Evolutionary conservation across 768 basidiomycete species (phyloP).

Genomic region (Macrolepiota albuminosa): DNA sequence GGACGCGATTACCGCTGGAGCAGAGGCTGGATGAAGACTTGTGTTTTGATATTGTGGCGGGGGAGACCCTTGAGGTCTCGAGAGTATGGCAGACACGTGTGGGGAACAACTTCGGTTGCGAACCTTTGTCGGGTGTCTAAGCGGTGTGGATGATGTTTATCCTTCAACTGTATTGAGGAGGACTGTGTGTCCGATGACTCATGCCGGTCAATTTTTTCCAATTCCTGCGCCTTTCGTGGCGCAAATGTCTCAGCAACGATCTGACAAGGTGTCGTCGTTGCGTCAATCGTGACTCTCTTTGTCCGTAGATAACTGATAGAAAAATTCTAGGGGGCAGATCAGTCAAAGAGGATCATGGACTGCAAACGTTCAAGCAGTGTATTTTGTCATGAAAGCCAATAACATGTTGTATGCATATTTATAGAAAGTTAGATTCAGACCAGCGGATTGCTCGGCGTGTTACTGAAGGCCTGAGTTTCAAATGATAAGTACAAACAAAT

Average conservation of each 20-base stretch:
- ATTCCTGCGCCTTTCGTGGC: constrained; percentile 19
- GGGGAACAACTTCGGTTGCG: constrained; percentile 11
- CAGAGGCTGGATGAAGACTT: constrained; percentile 30
- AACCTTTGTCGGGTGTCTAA: constrained; percentile 7
- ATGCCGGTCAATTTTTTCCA: constrained; percentile 20
- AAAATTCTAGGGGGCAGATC: not conserved
- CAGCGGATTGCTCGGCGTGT: not conserved
- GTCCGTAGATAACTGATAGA: no score
- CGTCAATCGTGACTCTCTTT: not conserved
- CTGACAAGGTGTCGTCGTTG: not conserved
- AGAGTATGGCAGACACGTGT: constrained; percentile 27
- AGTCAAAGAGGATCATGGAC: not conserved
- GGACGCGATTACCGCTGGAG: constrained; percentile 28
- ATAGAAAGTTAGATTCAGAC: not conserved
- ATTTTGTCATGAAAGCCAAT: not conserved
- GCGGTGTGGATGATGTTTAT: constrained; percentile 9
- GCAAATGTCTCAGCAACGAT: not conserved
- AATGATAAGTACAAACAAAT: no score
- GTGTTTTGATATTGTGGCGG: constrained; percentile 29
- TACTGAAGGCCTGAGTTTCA: not conserved
- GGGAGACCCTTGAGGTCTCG: constrained; percentile 36
- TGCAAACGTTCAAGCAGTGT: not conserved
- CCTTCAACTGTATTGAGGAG: constrained; percentile 11
- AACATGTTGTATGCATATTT: not conserved
- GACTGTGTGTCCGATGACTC: constrained; percentile 18